These are phyloP conservation scores for Cylindrodendrum hubeiense DNA, from an alignment of 2,329 filamentous ascomycete species.

Conservation along the genomic window DNA sequence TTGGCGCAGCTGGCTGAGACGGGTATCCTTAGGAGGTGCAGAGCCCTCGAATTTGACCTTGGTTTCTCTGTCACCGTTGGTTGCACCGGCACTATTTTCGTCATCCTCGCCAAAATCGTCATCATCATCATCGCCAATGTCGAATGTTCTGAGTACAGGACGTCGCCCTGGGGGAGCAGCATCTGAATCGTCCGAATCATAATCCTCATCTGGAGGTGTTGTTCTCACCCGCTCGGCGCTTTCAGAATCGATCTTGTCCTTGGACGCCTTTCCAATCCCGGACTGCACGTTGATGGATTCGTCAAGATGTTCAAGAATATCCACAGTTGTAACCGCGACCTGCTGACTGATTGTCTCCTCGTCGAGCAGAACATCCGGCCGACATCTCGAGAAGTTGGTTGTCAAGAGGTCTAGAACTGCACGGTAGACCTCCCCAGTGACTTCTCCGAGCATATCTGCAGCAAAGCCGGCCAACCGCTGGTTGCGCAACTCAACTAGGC, in stretches of 20 bases:
- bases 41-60: conserved; percentile 67
- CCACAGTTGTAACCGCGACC: conserved; percentile 62
- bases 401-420: conserved; percentile 79
- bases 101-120: conserved; percentile 48
- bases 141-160: conserved; percentile 24
- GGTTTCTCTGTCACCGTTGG: conserved; percentile 52
- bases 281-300: conserved; percentile 64
- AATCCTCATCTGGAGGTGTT: conserved; percentile 48
- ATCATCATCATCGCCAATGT: conserved; percentile 50
- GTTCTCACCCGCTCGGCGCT: conserved; percentile 63
- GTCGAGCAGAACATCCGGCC: conserved; percentile 62
- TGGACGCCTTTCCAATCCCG: conserved; percentile 69
- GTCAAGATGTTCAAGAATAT: conserved; percentile 68
- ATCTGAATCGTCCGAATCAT: conserved; percentile 53
- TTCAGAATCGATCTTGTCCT: conserved; percentile 59
- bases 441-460: conserved; percentile 76
- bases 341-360: conserved; percentile 48
- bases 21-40: conserved; percentile 55
- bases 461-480: conserved; percentile 80
- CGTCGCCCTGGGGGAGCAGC: conserved; percentile 41
- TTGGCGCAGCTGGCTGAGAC: conserved; percentile 73
- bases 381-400: conserved; percentile 75
- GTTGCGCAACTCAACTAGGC: conserved; percentile 85
- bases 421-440: conserved; percentile 83
- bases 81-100: conserved; percentile 33